Base-by-base conservation (phyloP, 1,139 yeast genomes). In the Pichia sp. region DNA sequence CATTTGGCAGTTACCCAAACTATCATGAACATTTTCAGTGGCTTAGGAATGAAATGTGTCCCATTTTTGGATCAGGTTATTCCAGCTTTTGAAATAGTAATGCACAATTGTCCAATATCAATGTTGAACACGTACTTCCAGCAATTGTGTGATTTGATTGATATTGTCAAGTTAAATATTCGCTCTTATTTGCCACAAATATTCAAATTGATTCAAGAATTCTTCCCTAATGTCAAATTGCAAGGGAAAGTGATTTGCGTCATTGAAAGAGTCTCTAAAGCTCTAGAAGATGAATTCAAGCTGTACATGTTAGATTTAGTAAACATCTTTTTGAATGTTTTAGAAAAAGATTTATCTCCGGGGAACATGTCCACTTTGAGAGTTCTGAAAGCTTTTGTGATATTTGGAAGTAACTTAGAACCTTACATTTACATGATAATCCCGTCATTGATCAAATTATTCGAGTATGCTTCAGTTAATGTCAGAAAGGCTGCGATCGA, bases 1-100 rank as follows among this genome's bases (percentile, higher is more conserved):
- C 98, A 95, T 67, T 87, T 93, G 6, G 86, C 89, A 46, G 96
- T 90, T 40, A 88, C 91, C 12, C 96, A 90, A 64, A 96, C 98
- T 0, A 87, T 93, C 50, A 85, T 92, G 80, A 85, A 88, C 65
- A 90, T 93, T 51, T 91, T 91, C 74, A 91, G 88, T 69, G 87
- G 95, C 1, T 74, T 93, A 59, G 97, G 98, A 0, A 75, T 89
- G 56, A 82, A 92, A 55, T 92, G 97, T 69, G 95, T 92, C 27
- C 83, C 92, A 7, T 93, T 88, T 66, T 73, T 95, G 55, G 88
- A 87, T 30, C 90, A 88, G 58, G 89, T 93, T 14, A 84, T 95
- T 46, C 97, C 97, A 0, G 97, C 96, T 0, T 83, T 93, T 59
- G 77, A 90, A 41, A 79, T 79, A 50, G 97, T 92, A 3, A 90